phyloP scores from a whole-genome alignment of 1,284 basidiomycete species.

The Boletus smithii region DNA sequence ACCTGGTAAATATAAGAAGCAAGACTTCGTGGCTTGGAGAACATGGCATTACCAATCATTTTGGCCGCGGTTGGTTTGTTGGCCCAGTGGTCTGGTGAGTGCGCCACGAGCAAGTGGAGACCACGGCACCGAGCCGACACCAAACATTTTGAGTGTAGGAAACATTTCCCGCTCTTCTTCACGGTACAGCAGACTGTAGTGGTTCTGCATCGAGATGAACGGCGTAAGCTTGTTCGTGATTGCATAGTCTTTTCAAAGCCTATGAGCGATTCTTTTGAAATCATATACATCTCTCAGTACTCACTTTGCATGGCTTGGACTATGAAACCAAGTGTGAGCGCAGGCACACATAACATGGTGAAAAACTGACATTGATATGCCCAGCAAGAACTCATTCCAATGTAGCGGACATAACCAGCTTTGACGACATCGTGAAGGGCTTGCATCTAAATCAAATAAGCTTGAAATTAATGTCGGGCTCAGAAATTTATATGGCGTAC shows the following conservation, averaged over 20 bases:
- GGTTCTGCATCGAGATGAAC: slow-evolving; percentile 61
- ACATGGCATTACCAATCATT: slow-evolving; percentile 27
- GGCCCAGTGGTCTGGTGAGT: slow-evolving; percentile 38
- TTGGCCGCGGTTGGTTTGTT: slow-evolving; percentile 29
- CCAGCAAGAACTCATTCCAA: slow-evolving; percentile 50
- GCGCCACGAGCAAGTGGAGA: slow-evolving; percentile 43
- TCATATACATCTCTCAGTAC: not conserved
- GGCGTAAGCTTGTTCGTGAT: slow-evolving; percentile 46
- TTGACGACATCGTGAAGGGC: slow-evolving; percentile 58
- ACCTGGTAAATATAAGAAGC: slow-evolving; percentile 22
- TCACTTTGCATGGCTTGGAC: slow-evolving; percentile 39
- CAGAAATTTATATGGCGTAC: not conserved
- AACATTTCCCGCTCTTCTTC: slow-evolving; percentile 61
- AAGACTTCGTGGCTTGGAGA: not conserved
- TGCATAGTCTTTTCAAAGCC: slow-evolving; percentile 27
- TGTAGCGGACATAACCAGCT: slow-evolving; percentile 53
- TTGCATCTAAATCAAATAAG: slow-evolving; percentile 40
- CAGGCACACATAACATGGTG: not conserved
- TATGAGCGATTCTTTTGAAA: slow-evolving; percentile 2
- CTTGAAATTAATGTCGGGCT: too few relatives aligned
- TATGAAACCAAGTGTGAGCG: slow-evolving; percentile 12
- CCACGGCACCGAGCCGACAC: slow-evolving; percentile 43
- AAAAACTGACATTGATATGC: slow-evolving; percentile 38
- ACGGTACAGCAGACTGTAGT: slow-evolving; percentile 46
- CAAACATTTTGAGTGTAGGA: slow-evolving; percentile 40